phyloP scores from a whole-genome alignment of 1,284 basidiomycete genomes.

The Trichosporon ovoides region DNA sequence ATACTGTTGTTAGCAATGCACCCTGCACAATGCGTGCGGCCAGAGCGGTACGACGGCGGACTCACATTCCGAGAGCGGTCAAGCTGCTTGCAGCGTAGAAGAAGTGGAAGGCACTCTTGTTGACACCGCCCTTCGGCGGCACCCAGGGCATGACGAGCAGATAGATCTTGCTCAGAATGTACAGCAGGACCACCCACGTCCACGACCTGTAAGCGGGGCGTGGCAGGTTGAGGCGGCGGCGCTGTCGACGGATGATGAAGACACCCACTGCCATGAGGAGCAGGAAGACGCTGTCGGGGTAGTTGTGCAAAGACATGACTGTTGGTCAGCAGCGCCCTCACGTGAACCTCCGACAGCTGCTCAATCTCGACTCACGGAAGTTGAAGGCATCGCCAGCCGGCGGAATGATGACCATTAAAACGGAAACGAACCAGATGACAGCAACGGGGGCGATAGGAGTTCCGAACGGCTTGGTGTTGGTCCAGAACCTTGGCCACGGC shows the following conservation, averaged over 20 bases:
- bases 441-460: slow-evolving; percentile 50
- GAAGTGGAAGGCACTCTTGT: slow-evolving; percentile 40
- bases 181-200: slow-evolving; percentile 47
- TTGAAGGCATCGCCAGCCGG: slow-evolving; percentile 57
- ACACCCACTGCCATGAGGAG: slow-evolving; percentile 50
- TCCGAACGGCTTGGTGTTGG: slow-evolving; percentile 36
- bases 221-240: slow-evolving; percentile 43
- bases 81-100: slow-evolving; percentile 46
- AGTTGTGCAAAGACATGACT: slow-evolving; percentile 48
- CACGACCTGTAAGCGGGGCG: slow-evolving; percentile 49
- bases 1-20: slow-evolving; percentile 3
- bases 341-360: too few species aligned
- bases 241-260: slow-evolving; percentile 50
- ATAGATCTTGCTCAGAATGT: slow-evolving; percentile 50
- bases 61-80: slow-evolving; percentile 28
- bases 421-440: slow-evolving; percentile 52
- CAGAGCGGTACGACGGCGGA: background rate
- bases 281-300: slow-evolving; percentile 51
- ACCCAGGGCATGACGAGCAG: slow-evolving; percentile 54
- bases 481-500: slow-evolving; percentile 40
- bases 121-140: slow-evolving; percentile 39
- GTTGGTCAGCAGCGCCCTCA: too few species aligned
- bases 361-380: slow-evolving; percentile 42
- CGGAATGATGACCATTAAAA: slow-evolving; percentile 55
- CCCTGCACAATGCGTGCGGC: too few species aligned